Evolutionary conservation across 2,329 filamentous ascomycete species (phyloP).

Genomic region (Phialocephala sp.): DNA sequence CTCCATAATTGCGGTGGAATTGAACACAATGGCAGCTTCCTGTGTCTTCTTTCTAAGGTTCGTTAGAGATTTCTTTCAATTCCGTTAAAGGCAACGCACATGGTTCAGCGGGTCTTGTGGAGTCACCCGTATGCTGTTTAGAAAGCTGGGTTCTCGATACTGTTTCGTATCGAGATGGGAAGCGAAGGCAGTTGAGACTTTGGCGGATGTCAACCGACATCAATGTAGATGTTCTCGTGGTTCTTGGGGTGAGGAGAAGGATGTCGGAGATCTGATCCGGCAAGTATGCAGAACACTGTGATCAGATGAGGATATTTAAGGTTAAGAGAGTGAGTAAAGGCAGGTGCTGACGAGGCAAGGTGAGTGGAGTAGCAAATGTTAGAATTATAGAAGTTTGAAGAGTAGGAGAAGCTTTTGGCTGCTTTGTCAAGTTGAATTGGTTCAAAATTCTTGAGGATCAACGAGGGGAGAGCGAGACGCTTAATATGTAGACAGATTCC

Average conservation of each 20-base stretch:
- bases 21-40: neutral
- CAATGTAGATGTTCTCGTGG: slow-evolving; percentile 46
- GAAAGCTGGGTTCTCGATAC: slow-evolving; percentile 62
- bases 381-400: slow-evolving; percentile 11
- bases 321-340: slow-evolving; percentile 7
- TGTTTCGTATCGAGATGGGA: slow-evolving; percentile 59
- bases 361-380: slow-evolving; percentile 23
- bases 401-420: slow-evolving; percentile 3
- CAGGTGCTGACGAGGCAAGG: slow-evolving; percentile 6
- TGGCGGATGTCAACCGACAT: slow-evolving; percentile 65
- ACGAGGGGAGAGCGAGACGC: slow-evolving; percentile 27
- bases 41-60: slow-evolving; percentile 25
- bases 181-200: slow-evolving; percentile 58
- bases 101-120: slow-evolving; percentile 28
- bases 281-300: slow-evolving; percentile 8
- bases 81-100: slow-evolving; percentile 32
- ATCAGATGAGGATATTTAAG: slow-evolving; percentile 1
- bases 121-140: slow-evolving; percentile 59
- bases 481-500: slow-evolving; percentile 33
- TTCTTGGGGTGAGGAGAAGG: slow-evolving; percentile 14
- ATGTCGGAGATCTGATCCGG: slow-evolving; percentile 26
- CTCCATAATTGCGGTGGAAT: slow-evolving; percentile 40
- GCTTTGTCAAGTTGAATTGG: slow-evolving; percentile 9
- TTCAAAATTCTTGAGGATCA: slow-evolving; percentile 13
- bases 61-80: slow-evolving; percentile 15